Conservation (phyloP, 257 asterid genomes). For the Cordia subcordata region DNA sequence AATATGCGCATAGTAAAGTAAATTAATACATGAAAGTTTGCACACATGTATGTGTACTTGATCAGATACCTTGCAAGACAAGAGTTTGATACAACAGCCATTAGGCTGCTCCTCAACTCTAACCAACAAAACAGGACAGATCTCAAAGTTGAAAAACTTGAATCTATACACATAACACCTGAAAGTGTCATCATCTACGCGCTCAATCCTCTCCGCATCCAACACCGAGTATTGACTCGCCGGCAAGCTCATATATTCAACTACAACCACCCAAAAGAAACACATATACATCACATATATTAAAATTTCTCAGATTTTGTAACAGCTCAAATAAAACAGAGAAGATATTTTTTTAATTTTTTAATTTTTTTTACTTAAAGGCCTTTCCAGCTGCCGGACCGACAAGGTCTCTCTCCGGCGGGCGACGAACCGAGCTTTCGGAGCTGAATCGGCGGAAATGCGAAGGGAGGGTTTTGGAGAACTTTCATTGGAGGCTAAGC, state of each 20-base stretch:
- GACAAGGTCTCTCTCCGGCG: constrained; percentile 57
- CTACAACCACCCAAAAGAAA: constrained; percentile 27
- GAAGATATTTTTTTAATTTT: too few species aligned
- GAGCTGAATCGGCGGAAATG: constrained; percentile 59
- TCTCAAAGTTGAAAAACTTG: constrained; percentile 82
- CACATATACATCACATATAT: neutral
- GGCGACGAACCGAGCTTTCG: constrained; percentile 70
- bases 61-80: constrained; percentile 78
- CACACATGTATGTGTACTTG: neutral
- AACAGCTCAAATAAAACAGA: too few species aligned
- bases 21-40: neutral
- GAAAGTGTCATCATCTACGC: constrained; percentile 84
- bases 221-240: constrained; percentile 98
- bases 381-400: constrained; percentile 74
- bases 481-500: constrained; percentile 29
- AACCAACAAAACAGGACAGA: constrained; percentile 91
- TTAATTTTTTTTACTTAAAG: too few species aligned
- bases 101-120: constrained; percentile 89
- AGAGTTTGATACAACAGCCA: constrained; percentile 86
- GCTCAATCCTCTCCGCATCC: constrained; percentile 95
- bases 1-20: neutral
- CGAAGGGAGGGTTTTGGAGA: constrained; percentile 42
- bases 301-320: too few species aligned
- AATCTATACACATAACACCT: constrained; percentile 79
- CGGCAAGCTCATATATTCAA: constrained; percentile 93